Evolutionary conservation across 768 basidiomycete species (phyloP), one percentile per base, ranked within the genome.

Genomic region (Phanerochaete sordida): DNA sequence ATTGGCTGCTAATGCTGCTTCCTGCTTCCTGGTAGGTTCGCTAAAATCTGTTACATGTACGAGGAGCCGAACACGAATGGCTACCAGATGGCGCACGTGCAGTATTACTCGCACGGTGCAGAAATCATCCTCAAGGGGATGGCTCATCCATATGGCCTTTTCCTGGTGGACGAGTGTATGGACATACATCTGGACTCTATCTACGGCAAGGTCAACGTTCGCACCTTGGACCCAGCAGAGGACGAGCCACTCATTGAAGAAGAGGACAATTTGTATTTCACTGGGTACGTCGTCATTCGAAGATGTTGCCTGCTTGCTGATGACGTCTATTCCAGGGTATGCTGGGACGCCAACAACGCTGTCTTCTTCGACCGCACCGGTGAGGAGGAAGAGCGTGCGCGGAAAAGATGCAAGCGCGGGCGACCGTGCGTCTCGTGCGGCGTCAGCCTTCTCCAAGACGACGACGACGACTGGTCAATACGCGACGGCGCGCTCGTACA

Each of bases 81-180:
- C 30, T 28, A 56, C n/a, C 24, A 84, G 66, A 79, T 76, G 73
- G 85, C 88, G 57, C 90, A 91, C 69, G 87, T 80, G 0, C 86
- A 87, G 58, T 91, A 90, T 90, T 78, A 84, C 58, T 73, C 75
- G 11, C 90, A 89, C 72, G 84, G 84, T 12, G 82, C 78, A 23
- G 83, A 85, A 63, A 90, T 87, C 0, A 64, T 87, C 13, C 74
- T 90, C 1, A 84, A 88, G 64, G 85, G 91, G 64, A 78, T 81
- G 0, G 79, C 87, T 0, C 88, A 91, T 58, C 78, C 88, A 0
- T 80, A 82, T 59, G 77, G 81, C 0, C 74, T 91, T 0, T 87
- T 80, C 65, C 73, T 83, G 11, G 73, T 86, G 58, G 71, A 81
- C 24, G 74, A 77, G 5, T 91, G 90, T 64, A 83, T 80, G 45